Evolutionary conservation across 2,329 filamentous ascomycete species (phyloP).

Genomic region (Pseudogymnoascus sp.): DNA sequence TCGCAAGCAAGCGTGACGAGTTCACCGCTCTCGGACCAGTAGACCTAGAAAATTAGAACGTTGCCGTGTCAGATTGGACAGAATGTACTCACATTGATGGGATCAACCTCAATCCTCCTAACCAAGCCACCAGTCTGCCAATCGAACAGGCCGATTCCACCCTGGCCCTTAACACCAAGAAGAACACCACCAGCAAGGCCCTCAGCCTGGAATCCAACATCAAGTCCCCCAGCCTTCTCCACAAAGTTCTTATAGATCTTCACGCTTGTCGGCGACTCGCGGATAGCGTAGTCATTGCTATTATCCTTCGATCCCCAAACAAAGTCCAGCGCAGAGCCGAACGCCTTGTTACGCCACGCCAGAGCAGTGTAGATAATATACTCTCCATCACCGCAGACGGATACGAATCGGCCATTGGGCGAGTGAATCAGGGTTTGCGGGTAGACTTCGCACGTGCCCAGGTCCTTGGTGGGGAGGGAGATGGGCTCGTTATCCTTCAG

Average conservation of each 20-base stretch:
- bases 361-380: slow-evolving; percentile 98
- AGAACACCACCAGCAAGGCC: slow-evolving; percentile 83
- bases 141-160: slow-evolving; percentile 92
- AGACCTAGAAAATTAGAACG: slow-evolving; percentile 50
- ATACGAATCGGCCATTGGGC: slow-evolving; percentile 86
- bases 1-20: slow-evolving; percentile 89
- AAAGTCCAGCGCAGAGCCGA: slow-evolving; percentile 91
- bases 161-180: slow-evolving; percentile 89
- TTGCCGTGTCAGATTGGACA: neutral
- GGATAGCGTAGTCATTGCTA: slow-evolving; percentile 96
- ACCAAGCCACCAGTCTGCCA: slow-evolving; percentile 88
- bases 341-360: slow-evolving; percentile 95
- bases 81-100: slow-evolving; percentile 33
- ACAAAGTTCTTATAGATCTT: slow-evolving; percentile 98
- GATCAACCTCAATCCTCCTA: slow-evolving; percentile 79
- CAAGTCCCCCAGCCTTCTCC: slow-evolving; percentile 79
- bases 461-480: slow-evolving; percentile 81
- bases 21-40: slow-evolving; percentile 97
- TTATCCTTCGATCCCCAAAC: slow-evolving; percentile 96
- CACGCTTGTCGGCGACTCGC: slow-evolving; percentile 87
- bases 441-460: slow-evolving; percentile 94
- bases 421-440: slow-evolving; percentile 91
- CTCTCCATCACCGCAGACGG: slow-evolving; percentile 90
- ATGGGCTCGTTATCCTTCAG: slow-evolving; percentile 88
- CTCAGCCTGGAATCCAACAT: slow-evolving; percentile 93